phyloP scores from a whole-genome alignment of 1,139 yeast species.

The Lodderomyces elongisporus region DNA sequence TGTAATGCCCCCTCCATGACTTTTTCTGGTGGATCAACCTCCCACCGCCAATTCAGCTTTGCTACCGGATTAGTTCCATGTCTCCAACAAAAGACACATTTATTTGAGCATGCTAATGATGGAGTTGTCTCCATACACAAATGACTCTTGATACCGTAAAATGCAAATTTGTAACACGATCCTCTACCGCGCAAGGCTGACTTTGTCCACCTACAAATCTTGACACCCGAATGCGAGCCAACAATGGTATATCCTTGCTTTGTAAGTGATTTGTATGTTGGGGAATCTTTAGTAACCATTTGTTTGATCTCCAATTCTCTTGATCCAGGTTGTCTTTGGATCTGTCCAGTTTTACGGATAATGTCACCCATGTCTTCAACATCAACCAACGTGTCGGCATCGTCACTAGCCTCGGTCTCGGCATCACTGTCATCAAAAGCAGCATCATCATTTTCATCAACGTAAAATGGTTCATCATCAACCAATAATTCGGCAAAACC shows the following conservation, averaged over 20 bases:
- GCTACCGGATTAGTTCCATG: slow-evolving; percentile 98
- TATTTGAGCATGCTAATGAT: slow-evolving; percentile 86
- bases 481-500: slow-evolving; percentile 53
- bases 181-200: slow-evolving; percentile 93
- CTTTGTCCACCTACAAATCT: slow-evolving; percentile 94
- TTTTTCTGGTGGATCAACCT: slow-evolving; percentile 81
- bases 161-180: slow-evolving; percentile 87
- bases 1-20: slow-evolving; percentile 79
- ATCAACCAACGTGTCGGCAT: slow-evolving; percentile 55
- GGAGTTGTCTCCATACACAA: slow-evolving; percentile 97
- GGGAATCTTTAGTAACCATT: slow-evolving; percentile 89
- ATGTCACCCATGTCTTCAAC: slow-evolving; percentile 81
- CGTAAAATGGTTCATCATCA: slow-evolving; percentile 63
- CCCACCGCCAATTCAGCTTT: slow-evolving; percentile 91
- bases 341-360: slow-evolving; percentile 32
- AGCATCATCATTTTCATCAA: slow-evolving; percentile 32
- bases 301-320: slow-evolving; percentile 52
- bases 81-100: slow-evolving; percentile 97
- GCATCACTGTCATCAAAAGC: slow-evolving; percentile 34
- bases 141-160: slow-evolving; percentile 86
- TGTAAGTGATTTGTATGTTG: slow-evolving; percentile 81
- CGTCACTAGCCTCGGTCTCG: slow-evolving; percentile 34
- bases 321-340: slow-evolving; percentile 11
- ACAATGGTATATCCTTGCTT: slow-evolving; percentile 92
- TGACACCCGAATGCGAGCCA: slow-evolving; percentile 93